Evolutionary conservation across 345 rosid genomes (phyloP).

Genomic region (Boechera retrofracta): DNA sequence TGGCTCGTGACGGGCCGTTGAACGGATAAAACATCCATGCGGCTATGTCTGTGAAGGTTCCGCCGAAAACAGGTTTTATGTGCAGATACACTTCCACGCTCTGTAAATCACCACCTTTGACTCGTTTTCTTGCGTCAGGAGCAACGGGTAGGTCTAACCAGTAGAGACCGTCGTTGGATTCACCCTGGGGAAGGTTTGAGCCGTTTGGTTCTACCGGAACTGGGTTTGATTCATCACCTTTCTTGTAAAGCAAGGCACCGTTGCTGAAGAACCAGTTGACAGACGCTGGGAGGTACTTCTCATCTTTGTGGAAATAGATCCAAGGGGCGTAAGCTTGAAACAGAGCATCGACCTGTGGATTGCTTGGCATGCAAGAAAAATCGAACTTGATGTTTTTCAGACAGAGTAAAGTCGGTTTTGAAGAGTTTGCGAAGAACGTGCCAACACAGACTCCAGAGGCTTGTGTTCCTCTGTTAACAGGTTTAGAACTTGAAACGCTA

Average conservation of each 20-base stretch:
- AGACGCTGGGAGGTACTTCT: slow-evolving; percentile 68
- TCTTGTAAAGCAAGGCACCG: slow-evolving; percentile 70
- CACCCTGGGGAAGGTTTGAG: slow-evolving; percentile 83
- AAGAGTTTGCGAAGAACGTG: slow-evolving; percentile 54
- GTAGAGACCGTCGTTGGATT: slow-evolving; percentile 68
- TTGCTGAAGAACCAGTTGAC: slow-evolving; percentile 73
- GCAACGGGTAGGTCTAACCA: slow-evolving; percentile 84
- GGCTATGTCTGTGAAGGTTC: slow-evolving; percentile 72
- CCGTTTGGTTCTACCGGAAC: slow-evolving; percentile 55
- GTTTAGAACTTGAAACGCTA: slow-evolving; percentile 53
- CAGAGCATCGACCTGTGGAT: slow-evolving; percentile 56
- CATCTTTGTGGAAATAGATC: slow-evolving; percentile 76
- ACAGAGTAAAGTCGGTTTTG: slow-evolving; percentile 51
- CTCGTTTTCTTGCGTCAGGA: slow-evolving; percentile 51
- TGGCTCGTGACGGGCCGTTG: slow-evolving; percentile 77
- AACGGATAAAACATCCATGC: slow-evolving; percentile 87
- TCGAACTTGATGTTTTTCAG: slow-evolving; percentile 60
- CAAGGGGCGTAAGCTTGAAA: slow-evolving; percentile 65
- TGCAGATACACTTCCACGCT: slow-evolving; percentile 66
- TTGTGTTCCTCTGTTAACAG: slow-evolving; percentile 52
- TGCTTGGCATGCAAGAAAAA: slow-evolving; percentile 66
- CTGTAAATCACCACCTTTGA: slow-evolving; percentile 65
- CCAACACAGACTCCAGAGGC: slow-evolving; percentile 63
- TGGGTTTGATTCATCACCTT: slow-evolving; percentile 69
- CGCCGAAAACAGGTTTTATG: slow-evolving; percentile 71